Evolutionary conservation across 495 filamentous ascomycete species (phyloP).

Genomic region (Aspergillus sparsus): DNA sequence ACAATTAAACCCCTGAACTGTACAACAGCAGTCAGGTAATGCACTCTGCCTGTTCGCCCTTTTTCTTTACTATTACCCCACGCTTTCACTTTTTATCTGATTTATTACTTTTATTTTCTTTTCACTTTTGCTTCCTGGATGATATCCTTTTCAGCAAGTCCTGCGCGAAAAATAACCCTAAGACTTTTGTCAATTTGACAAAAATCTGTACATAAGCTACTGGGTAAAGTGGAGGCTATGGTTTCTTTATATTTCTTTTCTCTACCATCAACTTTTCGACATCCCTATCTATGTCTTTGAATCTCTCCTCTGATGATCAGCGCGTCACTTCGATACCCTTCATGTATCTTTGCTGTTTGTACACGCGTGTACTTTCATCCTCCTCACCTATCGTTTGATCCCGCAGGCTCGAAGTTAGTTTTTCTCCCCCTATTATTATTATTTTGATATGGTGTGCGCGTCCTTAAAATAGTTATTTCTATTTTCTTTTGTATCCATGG

Average conservation of each 20-base stretch:
- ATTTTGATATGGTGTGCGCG: background rate
- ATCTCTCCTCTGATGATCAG: constrained; percentile 19
- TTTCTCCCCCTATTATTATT: constrained; percentile 1
- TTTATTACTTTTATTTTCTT: constrained; percentile 8
- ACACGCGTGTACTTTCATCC: constrained; percentile 19
- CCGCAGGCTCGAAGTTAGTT: constrained; percentile 37
- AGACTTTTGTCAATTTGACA: constrained; percentile 16
- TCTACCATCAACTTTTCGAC: background rate
- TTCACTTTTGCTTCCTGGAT: constrained; percentile 11
- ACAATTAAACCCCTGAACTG: constrained; percentile 12
- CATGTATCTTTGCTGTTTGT: constrained; percentile 21
- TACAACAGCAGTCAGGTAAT: background rate
- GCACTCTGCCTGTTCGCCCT: background rate
- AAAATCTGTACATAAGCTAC: constrained; percentile 28
- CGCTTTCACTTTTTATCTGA: constrained; percentile 5
- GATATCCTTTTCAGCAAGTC: background rate
- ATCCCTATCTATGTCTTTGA: background rate
- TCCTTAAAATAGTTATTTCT: constrained; percentile 6
- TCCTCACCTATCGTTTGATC: constrained; percentile 15
- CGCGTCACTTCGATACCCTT: constrained; percentile 32
- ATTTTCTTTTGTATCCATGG: constrained; percentile 9
- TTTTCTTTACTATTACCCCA: background rate
- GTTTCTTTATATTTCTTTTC: background rate
- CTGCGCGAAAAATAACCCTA: constrained; percentile 12
- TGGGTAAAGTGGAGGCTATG: constrained; percentile 4